Base-by-base conservation (phyloP, 768 basidiomycete genomes). In the Kwoniella sp. region DNA sequence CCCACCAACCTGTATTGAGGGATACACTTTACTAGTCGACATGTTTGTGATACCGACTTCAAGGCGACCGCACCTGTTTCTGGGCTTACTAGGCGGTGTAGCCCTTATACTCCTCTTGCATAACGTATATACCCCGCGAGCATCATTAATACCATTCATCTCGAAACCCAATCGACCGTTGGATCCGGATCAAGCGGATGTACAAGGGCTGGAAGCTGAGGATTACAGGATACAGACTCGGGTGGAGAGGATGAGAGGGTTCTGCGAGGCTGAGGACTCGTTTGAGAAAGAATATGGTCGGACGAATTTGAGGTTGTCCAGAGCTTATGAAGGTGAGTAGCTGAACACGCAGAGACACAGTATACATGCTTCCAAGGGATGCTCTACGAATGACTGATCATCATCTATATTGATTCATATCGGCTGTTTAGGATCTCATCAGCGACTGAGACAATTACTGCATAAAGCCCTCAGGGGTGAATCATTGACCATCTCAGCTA, bases 321-420 rank as follows among this genome's bases (percentile, higher is more conserved):
- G 75, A 47, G 73, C 59, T n/a, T 77, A 77, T 61, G 75, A 77
- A 49, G 75, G 75, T 76, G 66, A 60, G 75, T 71, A 15, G 6
- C 9, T 46, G 30, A 48, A 33, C n/a, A n/a, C n/a, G n/a, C n/a
- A n/a, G n/a, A n/a, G n/a, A n/a, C n/a, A n/a, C n/a, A n/a, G n/a
- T n/a, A n/a, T n/a, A n/a, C n/a, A n/a, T n/a, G n/a, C n/a, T n/a
- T n/a, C n/a, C n/a, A n/a, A n/a, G n/a, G n/a, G n/a, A n/a, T n/a
- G n/a, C n/a, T n/a, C n/a, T n/a, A n/a, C n/a, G n/a, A n/a, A n/a
- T n/a, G n/a, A n/a, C n/a, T n/a, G 62, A 21, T 55, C 52, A 65
- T n/a, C n/a, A n/a, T n/a, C n/a, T n/a, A n/a, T n/a, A n/a, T n/a
- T n/a, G n/a, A n/a, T n/a, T n/a, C n/a, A n/a, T n/a, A n/a, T n/a